phyloP scores from a whole-genome alignment of 1,284 basidiomycete genomes.

The Paramarasmius palmivorus region DNA sequence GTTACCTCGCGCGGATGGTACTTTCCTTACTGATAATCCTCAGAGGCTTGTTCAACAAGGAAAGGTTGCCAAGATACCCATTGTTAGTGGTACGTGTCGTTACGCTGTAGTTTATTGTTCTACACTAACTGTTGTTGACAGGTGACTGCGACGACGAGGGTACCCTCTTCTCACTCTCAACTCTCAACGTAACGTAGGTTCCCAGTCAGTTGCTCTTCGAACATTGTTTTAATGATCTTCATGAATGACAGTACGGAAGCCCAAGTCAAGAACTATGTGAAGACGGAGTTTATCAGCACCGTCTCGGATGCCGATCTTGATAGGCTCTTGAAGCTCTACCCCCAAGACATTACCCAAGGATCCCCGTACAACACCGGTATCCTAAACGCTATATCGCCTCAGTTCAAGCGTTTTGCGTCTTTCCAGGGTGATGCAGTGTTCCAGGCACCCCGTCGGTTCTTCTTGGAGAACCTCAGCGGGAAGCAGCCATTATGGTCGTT shows the following conservation, averaged over 20 bases:
- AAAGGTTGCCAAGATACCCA: conserved; percentile 45
- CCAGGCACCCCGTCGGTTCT: conserved; percentile 54
- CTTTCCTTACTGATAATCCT: conserved; percentile 45
- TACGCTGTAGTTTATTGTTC: not conserved
- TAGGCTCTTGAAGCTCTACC: conserved; percentile 38
- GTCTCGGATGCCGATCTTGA: conserved; percentile 28
- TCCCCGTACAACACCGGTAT: conserved; percentile 53
- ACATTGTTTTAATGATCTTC: not conserved
- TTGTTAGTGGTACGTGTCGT: conserved; percentile 36
- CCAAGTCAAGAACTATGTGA: conserved; percentile 36
- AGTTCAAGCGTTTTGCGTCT: conserved; percentile 55
- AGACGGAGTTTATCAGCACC: conserved; percentile 31
- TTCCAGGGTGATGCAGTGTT: conserved; percentile 55
- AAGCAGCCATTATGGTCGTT: conserved; percentile 52
- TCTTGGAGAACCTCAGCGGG: conserved; percentile 40
- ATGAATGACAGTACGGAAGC: conserved; percentile 32
- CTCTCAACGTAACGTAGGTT: conserved; percentile 41
- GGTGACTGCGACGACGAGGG: conserved; percentile 56
- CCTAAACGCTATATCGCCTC: conserved; percentile 43
- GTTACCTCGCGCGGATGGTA: conserved; percentile 52
- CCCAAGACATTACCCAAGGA: conserved; percentile 42
- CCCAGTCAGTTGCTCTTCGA: not conserved
- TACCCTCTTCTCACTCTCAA: conserved; percentile 48
- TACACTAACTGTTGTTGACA: conserved; percentile 7
- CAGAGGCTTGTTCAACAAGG: conserved; percentile 39